These are phyloP conservation scores for Colletotrichum truncatum DNA, from an alignment of 2,329 filamentous ascomycete species.

Conservation along the genomic window DNA sequence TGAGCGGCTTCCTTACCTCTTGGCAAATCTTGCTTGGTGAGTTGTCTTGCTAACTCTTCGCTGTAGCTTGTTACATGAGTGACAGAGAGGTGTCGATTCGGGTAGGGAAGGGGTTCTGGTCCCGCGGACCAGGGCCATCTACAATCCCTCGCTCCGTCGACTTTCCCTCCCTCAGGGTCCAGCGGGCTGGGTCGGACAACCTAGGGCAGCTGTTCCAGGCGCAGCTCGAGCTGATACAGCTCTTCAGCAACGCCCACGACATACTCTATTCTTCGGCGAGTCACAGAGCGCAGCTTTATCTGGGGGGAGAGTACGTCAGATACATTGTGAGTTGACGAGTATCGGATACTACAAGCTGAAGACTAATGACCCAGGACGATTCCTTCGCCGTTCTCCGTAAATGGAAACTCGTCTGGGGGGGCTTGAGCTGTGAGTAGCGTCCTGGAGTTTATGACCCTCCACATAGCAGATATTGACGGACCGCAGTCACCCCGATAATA, in stretches of 20 bases:
- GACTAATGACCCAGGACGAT: slow-evolving; percentile 58
- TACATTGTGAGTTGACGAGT: slow-evolving; percentile 59
- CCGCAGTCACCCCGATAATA: slow-evolving; percentile 66
- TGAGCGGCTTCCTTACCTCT: slow-evolving; percentile 34
- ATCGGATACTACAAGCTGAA: background rate
- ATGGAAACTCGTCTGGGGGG: slow-evolving; percentile 78
- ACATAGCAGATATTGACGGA: background rate
- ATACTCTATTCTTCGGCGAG: slow-evolving; percentile 77
- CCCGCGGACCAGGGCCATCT: slow-evolving; percentile 73
- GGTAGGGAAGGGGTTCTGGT: slow-evolving; percentile 79
- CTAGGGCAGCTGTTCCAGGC: slow-evolving; percentile 76
- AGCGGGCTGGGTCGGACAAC: slow-evolving; percentile 69
- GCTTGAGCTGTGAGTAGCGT: slow-evolving; percentile 62
- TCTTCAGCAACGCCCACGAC: slow-evolving; percentile 79
- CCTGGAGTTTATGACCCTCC: background rate
- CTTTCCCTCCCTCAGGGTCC: slow-evolving; percentile 72
- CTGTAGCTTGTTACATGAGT: slow-evolving; percentile 69
- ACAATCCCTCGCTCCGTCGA: slow-evolving; percentile 72
- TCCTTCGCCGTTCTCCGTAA: slow-evolving; percentile 74
- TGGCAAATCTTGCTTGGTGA: no score
- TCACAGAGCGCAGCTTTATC: slow-evolving; percentile 74
- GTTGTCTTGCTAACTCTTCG: no score
- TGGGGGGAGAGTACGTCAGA: slow-evolving; percentile 77
- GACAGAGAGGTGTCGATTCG: slow-evolving; percentile 76
- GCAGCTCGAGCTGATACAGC: slow-evolving; percentile 74